Conservation (phyloP, 2,329 filamentous ascomycete species). For the Phialophora expanda region DNA sequence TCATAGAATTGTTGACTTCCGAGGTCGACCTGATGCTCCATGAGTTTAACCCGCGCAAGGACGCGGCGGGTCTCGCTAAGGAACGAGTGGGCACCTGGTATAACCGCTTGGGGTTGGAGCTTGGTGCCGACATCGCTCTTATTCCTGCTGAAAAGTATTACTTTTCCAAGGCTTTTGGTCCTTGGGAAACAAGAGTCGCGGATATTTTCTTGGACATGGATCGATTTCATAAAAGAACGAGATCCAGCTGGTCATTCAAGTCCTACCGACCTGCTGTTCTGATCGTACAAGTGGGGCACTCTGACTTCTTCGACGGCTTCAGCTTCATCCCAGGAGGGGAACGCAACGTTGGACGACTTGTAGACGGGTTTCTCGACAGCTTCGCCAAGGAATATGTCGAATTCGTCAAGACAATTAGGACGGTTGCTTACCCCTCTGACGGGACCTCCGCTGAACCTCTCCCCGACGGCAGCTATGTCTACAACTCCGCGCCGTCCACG, state of each 20-base stretch:
- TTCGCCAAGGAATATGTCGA: constrained; percentile 41
- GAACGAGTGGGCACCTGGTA: constrained; percentile 19
- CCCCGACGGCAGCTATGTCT: constrained; percentile 33
- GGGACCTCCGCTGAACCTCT: constrained; percentile 15
- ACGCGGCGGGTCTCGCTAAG: not conserved
- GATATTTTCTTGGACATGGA: constrained; percentile 37
- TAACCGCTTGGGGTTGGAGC: constrained; percentile 14
- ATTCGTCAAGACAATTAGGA: constrained; percentile 45
- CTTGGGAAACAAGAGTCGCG: constrained; percentile 15
- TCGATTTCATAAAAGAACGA: too few species aligned
- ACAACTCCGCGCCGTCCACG: constrained; percentile 38
- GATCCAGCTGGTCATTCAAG: constrained; percentile 45
- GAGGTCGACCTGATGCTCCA: constrained; percentile 5
- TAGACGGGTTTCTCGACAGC: constrained; percentile 25
- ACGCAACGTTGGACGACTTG: constrained; percentile 15
- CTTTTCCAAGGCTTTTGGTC: not conserved
- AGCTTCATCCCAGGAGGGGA: too few species aligned
- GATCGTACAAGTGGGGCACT: constrained; percentile 37
- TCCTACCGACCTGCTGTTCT: constrained; percentile 46
- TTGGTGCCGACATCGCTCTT: constrained; percentile 1
- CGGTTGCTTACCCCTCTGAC: constrained; percentile 39
- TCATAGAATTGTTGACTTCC: constrained; percentile 36
- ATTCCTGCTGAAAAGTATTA: not conserved
- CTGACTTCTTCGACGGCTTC: constrained; percentile 26
- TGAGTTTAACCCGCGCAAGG: not conserved